Evolutionary conservation across 768 basidiomycete species (phyloP), one percentile per base, ranked within the genome.

Genomic region (Pleurotus tuber-regium): DNA sequence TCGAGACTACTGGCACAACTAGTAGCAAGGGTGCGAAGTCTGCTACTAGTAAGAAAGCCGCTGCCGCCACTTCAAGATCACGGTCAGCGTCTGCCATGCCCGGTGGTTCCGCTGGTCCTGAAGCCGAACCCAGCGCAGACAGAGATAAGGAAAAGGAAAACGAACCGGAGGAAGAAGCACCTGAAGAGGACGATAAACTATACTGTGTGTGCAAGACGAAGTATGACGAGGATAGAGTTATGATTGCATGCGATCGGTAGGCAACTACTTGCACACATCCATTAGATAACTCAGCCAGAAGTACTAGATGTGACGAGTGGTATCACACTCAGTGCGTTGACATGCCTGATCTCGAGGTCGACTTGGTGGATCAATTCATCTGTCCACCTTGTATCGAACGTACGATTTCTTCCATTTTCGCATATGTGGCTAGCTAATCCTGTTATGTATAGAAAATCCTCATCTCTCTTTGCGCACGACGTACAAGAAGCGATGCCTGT

Each of bases 161-260:
- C 38, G 84, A 78, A 51, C 76, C 75, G 31, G 75, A 78, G 4
- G 71, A 70, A 35, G 70, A 69, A 6, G 63, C 46, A 2, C 63
- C 60, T 38, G 66, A 66, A 29, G 83, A 83, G 28, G 81, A 89
- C 59, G 84, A 88, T 60, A 84, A 87, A 65, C 66, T 93, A 44
- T 96, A 96, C 60, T 96, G 93, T 61, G 72, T 96, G 11, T 97
- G 93, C 73, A 83, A 89, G 68, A 89, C 87, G 18, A 79, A 74
- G 57, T 95, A 96, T 57, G 89, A 96, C 57, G 88, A 92, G 64
- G 89, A 92, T 62, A 75, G 80, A 46, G 78, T 87, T 54, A 96
- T 96, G 93, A 93, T 96, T 65, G 93, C 90, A 23, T 96, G 93
- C 63, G 93, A 96, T 72, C 79, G 84, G 91, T 92, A 58, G 49